Evolutionary conservation across 345 rosid species (phyloP).

Genomic region (Camelina laxa): DNA sequence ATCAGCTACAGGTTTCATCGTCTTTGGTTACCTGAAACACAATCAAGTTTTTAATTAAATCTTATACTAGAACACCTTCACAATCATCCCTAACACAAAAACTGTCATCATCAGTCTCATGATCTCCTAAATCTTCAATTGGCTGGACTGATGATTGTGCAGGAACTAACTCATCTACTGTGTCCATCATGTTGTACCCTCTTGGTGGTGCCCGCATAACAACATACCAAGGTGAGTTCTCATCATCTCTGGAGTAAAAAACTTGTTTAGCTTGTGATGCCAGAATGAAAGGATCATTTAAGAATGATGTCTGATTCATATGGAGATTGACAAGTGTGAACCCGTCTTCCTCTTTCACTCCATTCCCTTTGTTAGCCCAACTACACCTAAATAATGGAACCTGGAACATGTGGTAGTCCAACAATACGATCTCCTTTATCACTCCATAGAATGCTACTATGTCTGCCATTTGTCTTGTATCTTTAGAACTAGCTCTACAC

Average conservation of each 20-base stretch:
- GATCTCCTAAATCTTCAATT: not conserved
- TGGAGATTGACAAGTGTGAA: not conserved
- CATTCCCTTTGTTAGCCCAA: not conserved
- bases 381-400: not conserved
- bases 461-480: not conserved
- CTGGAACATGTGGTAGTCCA: not conserved
- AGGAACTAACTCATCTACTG: not conserved
- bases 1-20: not conserved
- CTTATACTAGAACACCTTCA: not conserved
- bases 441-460: not conserved
- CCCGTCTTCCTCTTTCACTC: not conserved
- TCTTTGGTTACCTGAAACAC: constrained; percentile 5
- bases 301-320: not conserved
- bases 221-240: no score
- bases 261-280: not conserved
- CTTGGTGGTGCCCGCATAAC: not conserved
- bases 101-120: not conserved
- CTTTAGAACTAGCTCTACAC: not conserved
- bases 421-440: not conserved
- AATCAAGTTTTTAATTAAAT: not conserved
- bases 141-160: not conserved
- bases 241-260: not conserved
- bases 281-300: not conserved
- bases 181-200: not conserved
- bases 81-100: constrained; percentile 9